Conservation (phyloP, 108 stramenopile genomes). For the Hondaea fermentalgiana region DNA sequence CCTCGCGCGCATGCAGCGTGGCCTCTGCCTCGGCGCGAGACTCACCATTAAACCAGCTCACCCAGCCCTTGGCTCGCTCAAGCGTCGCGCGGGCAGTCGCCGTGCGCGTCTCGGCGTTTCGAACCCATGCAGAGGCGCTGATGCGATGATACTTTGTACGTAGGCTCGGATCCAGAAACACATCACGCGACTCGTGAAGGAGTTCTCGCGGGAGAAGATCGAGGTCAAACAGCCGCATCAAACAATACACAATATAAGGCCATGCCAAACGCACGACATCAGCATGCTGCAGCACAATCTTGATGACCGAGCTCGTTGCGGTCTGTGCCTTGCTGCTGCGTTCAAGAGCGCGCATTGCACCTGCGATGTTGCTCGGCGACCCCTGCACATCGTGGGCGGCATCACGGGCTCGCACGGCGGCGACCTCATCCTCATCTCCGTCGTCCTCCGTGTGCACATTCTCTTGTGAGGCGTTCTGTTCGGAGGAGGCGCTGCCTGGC, state of each 20-base stretch:
- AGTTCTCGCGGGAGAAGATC: not conserved
- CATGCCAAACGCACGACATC: not conserved
- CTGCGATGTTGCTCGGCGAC: not conserved
- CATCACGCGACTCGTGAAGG: not conserved
- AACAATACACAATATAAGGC: not conserved
- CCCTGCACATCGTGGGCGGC: not conserved
- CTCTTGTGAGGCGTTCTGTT: not conserved
- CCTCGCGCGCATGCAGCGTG: not conserved
- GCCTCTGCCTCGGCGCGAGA: not conserved
- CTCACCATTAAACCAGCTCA: conserved; percentile 11
- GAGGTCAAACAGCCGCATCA: not conserved
- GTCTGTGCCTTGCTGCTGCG: not conserved
- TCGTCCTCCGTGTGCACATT: not conserved
- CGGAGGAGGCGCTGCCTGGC: not conserved
- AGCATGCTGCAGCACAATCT: not conserved
- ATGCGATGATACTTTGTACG: not conserved
- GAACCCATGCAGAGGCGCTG: not conserved
- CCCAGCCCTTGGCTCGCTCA: not conserved
- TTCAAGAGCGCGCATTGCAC: not conserved
- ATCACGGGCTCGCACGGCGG: not conserved
- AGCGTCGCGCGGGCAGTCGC: not conserved
- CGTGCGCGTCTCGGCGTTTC: not conserved
- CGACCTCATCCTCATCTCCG: not conserved
- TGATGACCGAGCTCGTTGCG: not conserved
- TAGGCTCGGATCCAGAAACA: not conserved